phyloP scores from a whole-genome alignment of 495 filamentous ascomycete genomes.

The Glutinoglossum americanum region DNA sequence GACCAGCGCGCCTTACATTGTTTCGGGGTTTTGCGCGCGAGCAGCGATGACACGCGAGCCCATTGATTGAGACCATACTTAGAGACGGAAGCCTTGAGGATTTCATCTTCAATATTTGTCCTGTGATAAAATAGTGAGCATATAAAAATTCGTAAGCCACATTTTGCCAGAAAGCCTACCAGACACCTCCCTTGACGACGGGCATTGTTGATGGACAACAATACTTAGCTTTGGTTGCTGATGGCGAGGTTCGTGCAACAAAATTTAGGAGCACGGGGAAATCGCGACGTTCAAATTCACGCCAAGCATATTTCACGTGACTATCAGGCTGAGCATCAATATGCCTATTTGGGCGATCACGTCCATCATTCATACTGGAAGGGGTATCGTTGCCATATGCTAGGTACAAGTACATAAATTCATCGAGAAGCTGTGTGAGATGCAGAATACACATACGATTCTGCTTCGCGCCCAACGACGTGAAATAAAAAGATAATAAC shows the following conservation, averaged over 20 bases:
- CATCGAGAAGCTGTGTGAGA: too few relatives aligned
- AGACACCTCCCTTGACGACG: constrained; percentile 95
- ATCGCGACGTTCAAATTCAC: background rate
- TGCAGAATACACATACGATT: background rate
- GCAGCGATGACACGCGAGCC: constrained; percentile 92
- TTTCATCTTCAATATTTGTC: constrained; percentile 76
- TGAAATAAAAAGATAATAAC: background rate
- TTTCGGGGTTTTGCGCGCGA: constrained; percentile 94
- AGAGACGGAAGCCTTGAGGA: constrained; percentile 81
- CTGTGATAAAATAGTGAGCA: constrained; percentile 15
- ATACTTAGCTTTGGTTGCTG: background rate
- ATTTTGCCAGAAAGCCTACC: constrained; percentile 37
- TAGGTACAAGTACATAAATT: too few relatives aligned
- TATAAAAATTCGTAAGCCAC: constrained; percentile 1
- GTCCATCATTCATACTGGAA: too few relatives aligned
- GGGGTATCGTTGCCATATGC: too few relatives aligned
- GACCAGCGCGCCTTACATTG: constrained; percentile 97
- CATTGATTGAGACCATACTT: constrained; percentile 98
- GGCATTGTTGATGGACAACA: constrained; percentile 36
- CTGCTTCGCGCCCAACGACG: background rate
- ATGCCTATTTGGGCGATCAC: too few relatives aligned
- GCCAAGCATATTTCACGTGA: background rate
- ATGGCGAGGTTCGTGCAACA: background rate
- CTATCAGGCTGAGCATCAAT: background rate
- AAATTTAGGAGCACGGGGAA: background rate